Conservation (phyloP, 2,329 filamentous ascomycete species). For the Diplodia scrobiculata region DNA sequence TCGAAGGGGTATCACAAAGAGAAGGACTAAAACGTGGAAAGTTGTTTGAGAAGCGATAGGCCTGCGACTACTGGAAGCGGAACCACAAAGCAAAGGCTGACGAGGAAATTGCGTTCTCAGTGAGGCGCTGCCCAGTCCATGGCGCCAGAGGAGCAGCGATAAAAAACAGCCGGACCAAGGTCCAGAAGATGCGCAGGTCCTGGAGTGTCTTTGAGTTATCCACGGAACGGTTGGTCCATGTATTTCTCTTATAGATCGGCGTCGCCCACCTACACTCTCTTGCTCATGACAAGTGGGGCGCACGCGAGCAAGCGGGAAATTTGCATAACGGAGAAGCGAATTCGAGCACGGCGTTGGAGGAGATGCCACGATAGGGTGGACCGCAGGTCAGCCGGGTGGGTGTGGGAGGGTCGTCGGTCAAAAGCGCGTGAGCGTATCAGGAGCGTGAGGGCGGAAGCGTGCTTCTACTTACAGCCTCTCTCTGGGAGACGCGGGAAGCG, state of each 20-base stretch:
- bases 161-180: neutral
- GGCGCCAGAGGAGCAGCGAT: neutral
- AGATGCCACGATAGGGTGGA: conserved; percentile 16
- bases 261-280: neutral
- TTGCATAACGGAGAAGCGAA: neutral
- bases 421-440: conserved; percentile 26
- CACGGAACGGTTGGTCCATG: neutral
- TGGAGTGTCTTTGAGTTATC: neutral
- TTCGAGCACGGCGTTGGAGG: conserved; percentile 13
- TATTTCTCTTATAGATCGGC: neutral
- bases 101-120: neutral
- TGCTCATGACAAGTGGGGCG: neutral
- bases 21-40: neutral
- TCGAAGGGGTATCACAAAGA: neutral
- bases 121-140: neutral
- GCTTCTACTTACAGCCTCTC: neutral
- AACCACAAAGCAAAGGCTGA: neutral
- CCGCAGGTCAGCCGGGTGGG: neutral
- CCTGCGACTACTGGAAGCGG: neutral
- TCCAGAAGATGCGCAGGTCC: neutral
- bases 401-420: neutral
- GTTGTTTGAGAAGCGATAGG: neutral
- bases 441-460: conserved; percentile 4
- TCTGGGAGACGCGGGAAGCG: neutral
- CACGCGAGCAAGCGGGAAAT: neutral